Conservation (phyloP, 352 stramenopile genomes). For the Phytophthora foliorum region DNA sequence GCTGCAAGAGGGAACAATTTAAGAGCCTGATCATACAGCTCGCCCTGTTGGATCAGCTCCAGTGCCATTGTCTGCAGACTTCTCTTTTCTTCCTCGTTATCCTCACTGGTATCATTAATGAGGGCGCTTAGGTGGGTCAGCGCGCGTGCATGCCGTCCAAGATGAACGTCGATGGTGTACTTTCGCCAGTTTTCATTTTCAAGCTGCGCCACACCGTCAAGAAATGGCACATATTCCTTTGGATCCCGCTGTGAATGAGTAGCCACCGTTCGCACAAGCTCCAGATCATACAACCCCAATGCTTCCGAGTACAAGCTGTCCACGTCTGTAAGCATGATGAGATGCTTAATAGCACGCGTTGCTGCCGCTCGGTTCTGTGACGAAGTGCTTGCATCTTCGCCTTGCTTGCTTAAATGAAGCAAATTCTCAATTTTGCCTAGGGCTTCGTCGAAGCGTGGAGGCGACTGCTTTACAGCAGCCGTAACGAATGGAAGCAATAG, state of each 20-base stretch:
- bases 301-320: slow-evolving; percentile 73
- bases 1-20: slow-evolving; percentile 41
- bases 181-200: slow-evolving; percentile 50
- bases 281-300: slow-evolving; percentile 73
- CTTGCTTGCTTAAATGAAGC: slow-evolving; percentile 19
- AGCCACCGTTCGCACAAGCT: slow-evolving; percentile 68
- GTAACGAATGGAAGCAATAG: slow-evolving; percentile 77
- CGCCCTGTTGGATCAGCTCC: slow-evolving; percentile 51
- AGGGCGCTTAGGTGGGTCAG: slow-evolving; percentile 58
- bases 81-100: slow-evolving; percentile 38
- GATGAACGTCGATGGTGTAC: slow-evolving; percentile 68
- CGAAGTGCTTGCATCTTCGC: background rate
- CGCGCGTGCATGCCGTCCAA: slow-evolving; percentile 54
- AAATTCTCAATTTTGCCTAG: slow-evolving; percentile 53
- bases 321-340: slow-evolving; percentile 80
- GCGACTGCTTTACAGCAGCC: slow-evolving; percentile 69
- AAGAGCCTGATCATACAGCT: slow-evolving; percentile 65
- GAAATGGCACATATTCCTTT: slow-evolving; percentile 73
- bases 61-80: slow-evolving; percentile 38
- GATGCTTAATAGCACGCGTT: slow-evolving; percentile 73
- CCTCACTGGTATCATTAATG: slow-evolving; percentile 14
- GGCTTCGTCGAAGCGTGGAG: slow-evolving; percentile 56
- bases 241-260: slow-evolving; percentile 75
- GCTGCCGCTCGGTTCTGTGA: slow-evolving; percentile 25
- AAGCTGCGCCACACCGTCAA: slow-evolving; percentile 60